These are phyloP conservation scores for Microbotryum violaceum DNA, from an alignment of 1,284 basidiomycete genomes.

Conservation along the genomic window DNA sequence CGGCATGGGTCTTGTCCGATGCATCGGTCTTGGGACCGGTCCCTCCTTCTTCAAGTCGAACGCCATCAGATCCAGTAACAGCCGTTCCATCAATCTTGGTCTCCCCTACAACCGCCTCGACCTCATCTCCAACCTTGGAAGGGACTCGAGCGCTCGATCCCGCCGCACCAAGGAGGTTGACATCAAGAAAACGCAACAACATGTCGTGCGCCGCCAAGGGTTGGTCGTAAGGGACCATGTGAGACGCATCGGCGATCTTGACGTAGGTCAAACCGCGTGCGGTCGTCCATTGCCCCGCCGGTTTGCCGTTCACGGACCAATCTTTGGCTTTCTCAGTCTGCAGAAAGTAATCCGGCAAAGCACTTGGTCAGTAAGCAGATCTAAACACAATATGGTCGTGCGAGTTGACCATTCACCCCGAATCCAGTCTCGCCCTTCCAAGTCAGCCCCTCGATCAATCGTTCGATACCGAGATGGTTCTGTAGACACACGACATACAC, in stretches of 20 bases:
- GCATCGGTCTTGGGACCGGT: slow-evolving; percentile 40
- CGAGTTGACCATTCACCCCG: slow-evolving; percentile 52
- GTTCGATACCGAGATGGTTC: slow-evolving; percentile 85
- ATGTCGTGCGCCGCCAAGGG: slow-evolving; percentile 90
- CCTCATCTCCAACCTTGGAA: slow-evolving; percentile 61
- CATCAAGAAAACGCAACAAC: slow-evolving; percentile 91
- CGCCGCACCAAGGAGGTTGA: slow-evolving; percentile 71
- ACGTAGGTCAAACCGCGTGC: slow-evolving; percentile 88
- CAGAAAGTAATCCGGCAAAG: slow-evolving; percentile 1
- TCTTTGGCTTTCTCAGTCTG: slow-evolving; percentile 62
- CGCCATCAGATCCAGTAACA: slow-evolving; percentile 38
- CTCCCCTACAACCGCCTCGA: slow-evolving; percentile 51
- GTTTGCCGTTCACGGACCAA: slow-evolving; percentile 70
- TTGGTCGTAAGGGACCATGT: slow-evolving; percentile 86
- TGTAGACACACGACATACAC: slow-evolving; percentile 14
- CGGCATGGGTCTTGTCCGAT: slow-evolving; percentile 35
- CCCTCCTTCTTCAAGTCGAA: slow-evolving; percentile 45
- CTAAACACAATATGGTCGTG: background rate
- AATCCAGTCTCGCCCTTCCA: slow-evolving; percentile 84
- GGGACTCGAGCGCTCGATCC: slow-evolving; percentile 63
- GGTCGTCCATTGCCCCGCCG: slow-evolving; percentile 83
- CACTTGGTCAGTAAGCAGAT: background rate
- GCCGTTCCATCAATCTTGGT: slow-evolving; percentile 35
- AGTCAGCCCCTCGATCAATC: slow-evolving; percentile 67
- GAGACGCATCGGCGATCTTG: slow-evolving; percentile 73